Percentiles rank a stretch among this genome's conserved stretches.
Conservation (phyloP, 176 grass and related monocot species). For the Thinopyrum elongatum region DNA sequence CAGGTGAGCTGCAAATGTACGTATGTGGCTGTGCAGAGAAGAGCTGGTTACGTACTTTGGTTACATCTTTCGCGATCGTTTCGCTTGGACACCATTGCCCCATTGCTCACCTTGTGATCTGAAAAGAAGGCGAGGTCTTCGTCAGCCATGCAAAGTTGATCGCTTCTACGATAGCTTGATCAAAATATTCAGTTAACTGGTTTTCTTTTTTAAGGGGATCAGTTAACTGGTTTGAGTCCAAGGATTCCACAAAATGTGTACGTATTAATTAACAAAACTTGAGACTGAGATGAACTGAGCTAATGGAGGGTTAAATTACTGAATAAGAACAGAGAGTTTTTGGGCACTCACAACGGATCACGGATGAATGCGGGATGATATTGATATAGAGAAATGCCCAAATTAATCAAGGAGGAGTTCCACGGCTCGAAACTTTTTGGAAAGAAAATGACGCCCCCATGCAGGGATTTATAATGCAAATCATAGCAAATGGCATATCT, state of each 20-base stretch:
- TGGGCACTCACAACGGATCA: neutral
- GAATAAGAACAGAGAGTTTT: neutral
- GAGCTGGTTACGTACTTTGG: slow-evolving; percentile 27
- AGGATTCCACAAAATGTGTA: neutral
- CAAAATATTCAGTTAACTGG: neutral
- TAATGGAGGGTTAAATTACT: neutral
- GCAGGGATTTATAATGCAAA: neutral
- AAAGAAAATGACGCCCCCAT: neutral
- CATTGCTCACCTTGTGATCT: slow-evolving; percentile 15
- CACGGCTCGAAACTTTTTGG: neutral
- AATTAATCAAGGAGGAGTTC: neutral
- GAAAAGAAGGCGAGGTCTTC: neutral
- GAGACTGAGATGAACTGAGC: neutral
- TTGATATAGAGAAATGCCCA: neutral
- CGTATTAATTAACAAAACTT: neutral
- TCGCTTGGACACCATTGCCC: neutral
- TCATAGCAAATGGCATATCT: neutral
- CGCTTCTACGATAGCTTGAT: neutral
- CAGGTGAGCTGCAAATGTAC: neutral
- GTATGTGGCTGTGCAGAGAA: neutral
- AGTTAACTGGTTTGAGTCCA: too few relatives aligned
- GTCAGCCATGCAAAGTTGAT: neutral
- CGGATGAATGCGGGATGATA: neutral
- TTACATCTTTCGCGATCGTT: slow-evolving; percentile 61
- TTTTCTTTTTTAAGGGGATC: too few relatives aligned